phyloP scores from a whole-genome alignment of 805 yeast species.

The Spathaspora passalidarum region DNA sequence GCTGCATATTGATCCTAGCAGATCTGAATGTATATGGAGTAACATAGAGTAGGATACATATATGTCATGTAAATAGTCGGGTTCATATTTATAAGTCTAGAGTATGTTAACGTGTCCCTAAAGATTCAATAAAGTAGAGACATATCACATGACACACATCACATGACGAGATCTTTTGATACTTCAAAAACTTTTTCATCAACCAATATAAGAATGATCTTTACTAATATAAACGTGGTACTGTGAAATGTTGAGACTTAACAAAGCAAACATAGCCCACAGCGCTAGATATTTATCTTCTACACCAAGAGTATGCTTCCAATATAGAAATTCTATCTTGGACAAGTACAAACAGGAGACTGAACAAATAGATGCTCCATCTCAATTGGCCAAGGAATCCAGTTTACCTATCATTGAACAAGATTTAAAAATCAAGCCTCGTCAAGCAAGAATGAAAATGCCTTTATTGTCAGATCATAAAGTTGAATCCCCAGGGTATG shows the following conservation, averaged over 20 bases:
- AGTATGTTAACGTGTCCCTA: too few relatives aligned
- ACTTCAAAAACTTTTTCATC: not conserved
- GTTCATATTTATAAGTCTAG: too few relatives aligned
- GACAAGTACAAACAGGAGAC: slow-evolving; percentile 3
- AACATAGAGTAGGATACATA: too few relatives aligned
- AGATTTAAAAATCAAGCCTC: slow-evolving; percentile 31
- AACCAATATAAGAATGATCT: not conserved
- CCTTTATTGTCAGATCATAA: slow-evolving; percentile 39
- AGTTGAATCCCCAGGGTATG: slow-evolving; percentile 33
- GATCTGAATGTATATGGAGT: too few relatives aligned
- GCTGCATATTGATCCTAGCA: too few relatives aligned
- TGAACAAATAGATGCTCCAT: slow-evolving; percentile 23
- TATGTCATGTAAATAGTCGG: too few relatives aligned
- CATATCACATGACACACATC: too few relatives aligned
- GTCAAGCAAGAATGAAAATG: slow-evolving; percentile 31
- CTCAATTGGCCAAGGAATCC: slow-evolving; percentile 37
- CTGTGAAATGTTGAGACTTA: not conserved
- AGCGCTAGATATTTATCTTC: not conserved
- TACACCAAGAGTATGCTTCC: not conserved
- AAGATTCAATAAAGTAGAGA: too few relatives aligned
- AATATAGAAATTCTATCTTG: not conserved
- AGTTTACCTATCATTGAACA: slow-evolving; percentile 37
- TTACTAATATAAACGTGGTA: not conserved
- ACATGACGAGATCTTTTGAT: too few relatives aligned
- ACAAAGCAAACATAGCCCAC: not conserved